These are phyloP conservation scores for Termitomyces sp. DNA, from an alignment of 768 basidiomycete genomes.

Conservation along the genomic window DNA sequence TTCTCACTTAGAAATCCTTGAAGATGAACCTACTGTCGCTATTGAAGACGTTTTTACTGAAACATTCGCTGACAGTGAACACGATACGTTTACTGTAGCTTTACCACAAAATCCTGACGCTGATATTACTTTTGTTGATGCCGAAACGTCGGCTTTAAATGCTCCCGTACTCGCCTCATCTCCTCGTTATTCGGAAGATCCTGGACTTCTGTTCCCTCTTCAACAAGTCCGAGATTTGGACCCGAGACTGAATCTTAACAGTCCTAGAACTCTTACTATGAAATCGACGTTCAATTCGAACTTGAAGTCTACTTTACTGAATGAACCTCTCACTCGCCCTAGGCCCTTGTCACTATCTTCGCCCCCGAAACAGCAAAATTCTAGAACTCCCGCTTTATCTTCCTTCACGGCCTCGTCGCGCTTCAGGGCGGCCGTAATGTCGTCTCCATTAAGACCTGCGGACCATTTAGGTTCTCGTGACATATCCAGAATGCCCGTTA, in stretches of 20 bases:
- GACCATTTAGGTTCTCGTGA: background rate
- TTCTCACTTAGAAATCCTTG: background rate
- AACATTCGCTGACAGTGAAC: background rate
- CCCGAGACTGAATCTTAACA: background rate
- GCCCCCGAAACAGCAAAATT: background rate
- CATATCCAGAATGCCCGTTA: background rate
- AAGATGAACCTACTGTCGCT: background rate
- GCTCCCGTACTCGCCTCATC: background rate
- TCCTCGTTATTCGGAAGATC: background rate
- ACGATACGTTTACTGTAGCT: background rate
- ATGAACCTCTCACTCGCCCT: background rate
- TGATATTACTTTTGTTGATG: background rate
- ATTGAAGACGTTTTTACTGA: background rate
- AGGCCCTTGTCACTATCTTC: constrained; percentile 1
- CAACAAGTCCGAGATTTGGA: background rate
- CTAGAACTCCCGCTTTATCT: background rate
- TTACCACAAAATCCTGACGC: background rate
- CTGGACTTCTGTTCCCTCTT: background rate
- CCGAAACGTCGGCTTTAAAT: background rate
- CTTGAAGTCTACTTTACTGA: background rate
- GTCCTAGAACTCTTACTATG: background rate
- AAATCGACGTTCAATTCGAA: background rate
- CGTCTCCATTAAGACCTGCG: constrained; percentile 1
- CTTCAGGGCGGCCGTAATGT: background rate
- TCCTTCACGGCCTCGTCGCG: background rate